Evolutionary conservation across 2,329 filamentous ascomycete species (phyloP), one percentile per base, ranked within the genome.

Genomic region (Penicillium sp.): DNA sequence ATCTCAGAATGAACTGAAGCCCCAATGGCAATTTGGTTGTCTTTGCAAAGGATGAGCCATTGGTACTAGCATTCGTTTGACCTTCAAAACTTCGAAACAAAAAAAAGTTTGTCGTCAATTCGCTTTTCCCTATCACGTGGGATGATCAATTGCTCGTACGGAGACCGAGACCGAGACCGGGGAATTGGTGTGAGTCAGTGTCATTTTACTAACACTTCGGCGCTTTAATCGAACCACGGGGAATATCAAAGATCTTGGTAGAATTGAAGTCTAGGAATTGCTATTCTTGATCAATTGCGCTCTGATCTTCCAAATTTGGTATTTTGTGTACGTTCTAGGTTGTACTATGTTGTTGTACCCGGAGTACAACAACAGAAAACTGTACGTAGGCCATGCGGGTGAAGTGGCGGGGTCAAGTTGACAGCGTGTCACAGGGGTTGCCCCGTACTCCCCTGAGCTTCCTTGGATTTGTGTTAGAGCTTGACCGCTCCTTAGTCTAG

Each of bases 121-220:
- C 47, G 39, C 27, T 58, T 58, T 60, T 58, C 41, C n/a, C 11
- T 29, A 55, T 60, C 58, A 60, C 48, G 58, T 55, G 56, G 42
- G 56, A 9, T 36, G 38, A 48, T 47, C 42, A 39, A 50, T 59
- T 48, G 43, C 49, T 56, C n/a, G 27, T 51, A 30, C 32, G 44
- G 32, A 53, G 27, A 53, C 26, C 32, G 44, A 53, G 11, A 42
- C 51, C 51, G 51, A 54, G 27, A 50, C 47, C 47, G 46, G 51
- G 51, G 18, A 16, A 11, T 19, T 27, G 7, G 3, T 34, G 26
- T 30, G 49, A 39, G 35, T 34, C 42, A 39, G 32, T 47, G 9
- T 35, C 35, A 16, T 27, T 23, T 32, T 18, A 14, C 7, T 8
- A 10, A 18, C 36, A 10, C n/a, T 39, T 19, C 9, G 10, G 16